A percentile compares a stretch with the other conserved stretches of the same genome.
phyloP scores from a whole-genome alignment of 768 basidiomycete species.

The Cyathus striatus region DNA sequence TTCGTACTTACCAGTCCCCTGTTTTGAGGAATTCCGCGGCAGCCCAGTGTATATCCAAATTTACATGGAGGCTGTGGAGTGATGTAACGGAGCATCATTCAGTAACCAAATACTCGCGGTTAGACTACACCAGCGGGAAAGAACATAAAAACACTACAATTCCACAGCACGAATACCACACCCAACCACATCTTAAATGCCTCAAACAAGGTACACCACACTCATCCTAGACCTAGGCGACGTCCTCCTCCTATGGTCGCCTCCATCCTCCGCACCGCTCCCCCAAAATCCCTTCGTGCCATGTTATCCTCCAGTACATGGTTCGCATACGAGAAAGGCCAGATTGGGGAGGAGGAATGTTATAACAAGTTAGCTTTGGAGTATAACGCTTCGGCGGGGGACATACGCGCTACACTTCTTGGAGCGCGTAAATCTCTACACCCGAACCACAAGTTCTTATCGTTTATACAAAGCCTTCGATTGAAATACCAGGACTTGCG shows the following conservation, averaged over 20 bases:
- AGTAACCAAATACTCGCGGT: too few species aligned
- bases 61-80: too few species aligned
- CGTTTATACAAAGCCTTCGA: slow-evolving; percentile 42
- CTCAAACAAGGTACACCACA: slow-evolving; percentile 21
- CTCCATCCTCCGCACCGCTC: slow-evolving; percentile 38
- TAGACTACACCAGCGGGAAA: too few species aligned
- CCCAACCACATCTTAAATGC: too few species aligned
- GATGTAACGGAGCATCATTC: too few species aligned
- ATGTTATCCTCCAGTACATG: slow-evolving; percentile 43
- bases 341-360: slow-evolving; percentile 36
- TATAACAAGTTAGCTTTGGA: slow-evolving; percentile 34
- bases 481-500: slow-evolving; percentile 25
- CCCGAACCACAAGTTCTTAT: slow-evolving; percentile 38
- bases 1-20: too few species aligned
- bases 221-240: slow-evolving; percentile 54
- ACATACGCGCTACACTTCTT: slow-evolving; percentile 39
- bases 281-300: slow-evolving; percentile 30
- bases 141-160: too few species aligned
- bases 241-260: slow-evolving; percentile 52
- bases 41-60: too few species aligned
- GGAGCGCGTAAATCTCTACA: slow-evolving; percentile 43
- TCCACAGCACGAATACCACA: too few species aligned
- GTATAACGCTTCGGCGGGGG: slow-evolving; percentile 29
- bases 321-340: slow-evolving; percentile 50
- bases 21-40: too few species aligned